Evolutionary conservation across 352 stramenopile genomes (phyloP).

Genomic region (Globisporangium spiculum): DNA sequence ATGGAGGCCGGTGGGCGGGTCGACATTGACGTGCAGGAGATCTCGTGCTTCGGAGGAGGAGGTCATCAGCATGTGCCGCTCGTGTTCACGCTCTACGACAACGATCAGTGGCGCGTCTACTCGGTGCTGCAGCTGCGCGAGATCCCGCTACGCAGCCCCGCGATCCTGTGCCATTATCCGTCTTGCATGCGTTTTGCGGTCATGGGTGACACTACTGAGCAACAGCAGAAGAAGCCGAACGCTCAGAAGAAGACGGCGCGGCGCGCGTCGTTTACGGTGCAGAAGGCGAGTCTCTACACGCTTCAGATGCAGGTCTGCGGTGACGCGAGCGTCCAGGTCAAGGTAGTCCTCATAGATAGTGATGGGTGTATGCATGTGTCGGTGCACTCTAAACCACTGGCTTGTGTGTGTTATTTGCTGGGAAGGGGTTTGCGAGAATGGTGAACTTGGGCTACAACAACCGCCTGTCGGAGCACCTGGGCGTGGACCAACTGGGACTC

Average conservation of each 20-base stretch:
- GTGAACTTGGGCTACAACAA: slow-evolving; percentile 56
- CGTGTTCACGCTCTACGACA: slow-evolving; percentile 58
- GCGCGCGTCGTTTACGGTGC: not conserved
- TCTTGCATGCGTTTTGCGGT: slow-evolving; percentile 44
- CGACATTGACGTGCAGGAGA: slow-evolving; percentile 35
- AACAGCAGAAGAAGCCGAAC: not conserved
- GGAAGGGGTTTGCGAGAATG: slow-evolving; percentile 39
- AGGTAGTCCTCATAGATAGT: slow-evolving; percentile 14
- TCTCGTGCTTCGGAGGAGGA: slow-evolving; percentile 21
- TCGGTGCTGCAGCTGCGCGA: slow-evolving; percentile 57
- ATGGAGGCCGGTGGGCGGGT: slow-evolving; percentile 51
- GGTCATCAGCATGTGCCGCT: slow-evolving; percentile 26
- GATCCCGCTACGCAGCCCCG: slow-evolving; percentile 49
- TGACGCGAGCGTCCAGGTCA: slow-evolving; percentile 48
- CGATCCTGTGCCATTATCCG: slow-evolving; percentile 61
- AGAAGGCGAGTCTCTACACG: slow-evolving; percentile 50
- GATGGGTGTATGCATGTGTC: not conserved
- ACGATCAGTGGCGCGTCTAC: slow-evolving; percentile 61
- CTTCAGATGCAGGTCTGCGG: slow-evolving; percentile 59
- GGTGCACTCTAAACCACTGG: not conserved
- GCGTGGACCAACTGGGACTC: slow-evolving; percentile 55
- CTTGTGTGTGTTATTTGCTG: not conserved
- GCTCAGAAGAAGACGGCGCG: not conserved
- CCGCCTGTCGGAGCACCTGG: slow-evolving; percentile 54
- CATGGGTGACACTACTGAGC: not conserved